Base-by-base conservation (phyloP, 768 basidiomycete genomes). In the Kondoa subrosea region DNA sequence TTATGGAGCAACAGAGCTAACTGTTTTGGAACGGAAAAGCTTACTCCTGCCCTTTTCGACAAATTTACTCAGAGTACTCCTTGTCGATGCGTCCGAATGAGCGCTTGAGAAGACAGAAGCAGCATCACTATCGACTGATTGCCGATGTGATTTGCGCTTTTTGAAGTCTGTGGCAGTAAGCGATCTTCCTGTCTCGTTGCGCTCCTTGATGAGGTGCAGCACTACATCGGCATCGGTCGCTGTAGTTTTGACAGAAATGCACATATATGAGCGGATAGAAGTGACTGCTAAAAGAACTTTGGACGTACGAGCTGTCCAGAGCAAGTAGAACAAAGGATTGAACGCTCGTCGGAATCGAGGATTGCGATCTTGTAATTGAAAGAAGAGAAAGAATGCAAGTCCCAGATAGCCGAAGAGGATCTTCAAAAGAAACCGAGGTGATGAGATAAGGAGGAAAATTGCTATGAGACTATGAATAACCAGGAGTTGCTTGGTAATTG, bases 311-410 rank as follows among this genome's bases (percentile, higher is more conserved):
- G 60, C 67, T 57, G 63, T 8, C 40, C 40, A 50, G 21, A 69
- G 58, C 4, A 62, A 29, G 27, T 62, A 69, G 58, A 57, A 69
- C 4, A 66, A 50, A 1, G 69, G 69, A 57, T 69, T 69, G 8
- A 69, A 58, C 3, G 69, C 69, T 15, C 69, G 69, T 3, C 69
- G 65, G 57, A 66, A 67, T 1, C 66, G 69, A 3, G 69, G 69
- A 64, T 69, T 29, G 26, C 65, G 65, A 34, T 69, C 69, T 33
- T 69, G 69, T 26, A 69, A 15, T 3, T 57, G 40, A 58, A 65
- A 69, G 3, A 69, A 30, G 2, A 69, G 17, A 31, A 69, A 69
- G 34, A 69, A 69, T 3, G 66, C 66, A n/a, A 67, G 56, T 56
- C 67, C 66, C 34, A 63, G 29, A 57, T 65, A 69, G 14, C 64